Evolutionary conservation across 2,329 filamentous ascomycete genomes (phyloP), one percentile per base, ranked within the genome.

Genomic region (Cladophialophora carrionii): DNA sequence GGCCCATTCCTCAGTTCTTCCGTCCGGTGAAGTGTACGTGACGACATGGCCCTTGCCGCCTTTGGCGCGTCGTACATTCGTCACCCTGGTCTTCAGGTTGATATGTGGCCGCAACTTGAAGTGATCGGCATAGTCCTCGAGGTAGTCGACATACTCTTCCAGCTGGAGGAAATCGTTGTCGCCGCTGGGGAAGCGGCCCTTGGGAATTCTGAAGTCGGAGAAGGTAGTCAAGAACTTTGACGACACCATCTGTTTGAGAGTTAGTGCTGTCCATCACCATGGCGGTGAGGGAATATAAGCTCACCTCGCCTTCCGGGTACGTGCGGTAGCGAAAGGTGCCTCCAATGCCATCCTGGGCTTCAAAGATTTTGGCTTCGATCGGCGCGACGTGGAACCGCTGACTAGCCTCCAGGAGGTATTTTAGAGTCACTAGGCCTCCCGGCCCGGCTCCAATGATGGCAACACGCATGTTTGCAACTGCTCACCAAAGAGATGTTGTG

Each of bases 341-440:
- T 62, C 60, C 60, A 24, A 62, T 62, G 41, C 20, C 60, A 62
- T 62, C 60, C 32, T 62, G 26, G 26, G 60, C 41, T 41, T 62
- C 60, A 20, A 62, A 62, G 29, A 62, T 29, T 37, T 37, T 46
- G 26, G 46, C 60, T 37, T 62, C 52, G 20, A 62, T 48, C 22
- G 51, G 60, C 24, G 46, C 60, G 8, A 62, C 41, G 3, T 24
- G 8, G 31, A 62, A 57, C 9, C 43, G n/a, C 29, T 51, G 29
- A 56, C 43, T 55, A n/a, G 60, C 60, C 22, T 62, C 48, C 5
- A 57, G 43, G 32, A 62, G 60, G 32, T 62, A 62, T 56, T 62
- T 62, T 41, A 62, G 29, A 29, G 60, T 62, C 7, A 62, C 60
- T 17, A 62, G 60, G 14, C 60, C 60, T 62, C 60, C 60, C 3